Percentiles rank a stretch among this genome's conserved stretches.
phyloP scores from a whole-genome alignment of 495 filamentous ascomycete species.

The Beverwykella pulmonaria region DNA sequence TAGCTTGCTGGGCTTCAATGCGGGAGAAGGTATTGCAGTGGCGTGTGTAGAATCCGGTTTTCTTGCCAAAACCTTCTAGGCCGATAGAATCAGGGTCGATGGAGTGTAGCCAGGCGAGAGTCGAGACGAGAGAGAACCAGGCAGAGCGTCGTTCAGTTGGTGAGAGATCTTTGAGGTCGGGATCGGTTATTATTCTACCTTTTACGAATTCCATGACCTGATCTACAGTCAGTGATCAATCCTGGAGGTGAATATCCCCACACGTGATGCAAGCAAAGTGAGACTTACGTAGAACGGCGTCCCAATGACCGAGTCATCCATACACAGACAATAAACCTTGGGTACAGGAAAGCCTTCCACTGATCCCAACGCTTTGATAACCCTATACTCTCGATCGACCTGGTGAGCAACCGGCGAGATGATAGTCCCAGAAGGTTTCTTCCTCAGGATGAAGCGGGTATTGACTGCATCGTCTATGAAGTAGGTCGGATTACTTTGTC shows the following conservation, averaged over 20 bases:
- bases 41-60: constrained; percentile 36
- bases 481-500: constrained; percentile 38
- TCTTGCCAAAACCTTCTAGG: constrained; percentile 34
- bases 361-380: constrained; percentile 26
- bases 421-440: constrained; percentile 33
- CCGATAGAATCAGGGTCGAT: constrained; percentile 35
- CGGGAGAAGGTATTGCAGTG: constrained; percentile 39
- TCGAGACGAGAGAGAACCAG: constrained; percentile 37
- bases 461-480: constrained; percentile 32
- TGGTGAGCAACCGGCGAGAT: constrained; percentile 36
- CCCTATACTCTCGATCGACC: constrained; percentile 34
- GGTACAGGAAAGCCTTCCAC: constrained; percentile 36
- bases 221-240: neutral
- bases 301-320: constrained; percentile 25
- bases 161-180: constrained; percentile 16
- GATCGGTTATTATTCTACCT: constrained; percentile 36
- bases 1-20: constrained; percentile 36
- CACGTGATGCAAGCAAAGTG: neutral
- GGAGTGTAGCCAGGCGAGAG: constrained; percentile 34
- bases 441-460: constrained; percentile 30
- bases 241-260: neutral
- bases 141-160: constrained; percentile 28
- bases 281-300: constrained; percentile 33
- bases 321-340: constrained; percentile 32
- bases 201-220: constrained; percentile 39